These are phyloP conservation scores for Chytriomyces confervae DNA, from an alignment of 192 early-diverging fungal genomes.

Conservation along the genomic window DNA sequence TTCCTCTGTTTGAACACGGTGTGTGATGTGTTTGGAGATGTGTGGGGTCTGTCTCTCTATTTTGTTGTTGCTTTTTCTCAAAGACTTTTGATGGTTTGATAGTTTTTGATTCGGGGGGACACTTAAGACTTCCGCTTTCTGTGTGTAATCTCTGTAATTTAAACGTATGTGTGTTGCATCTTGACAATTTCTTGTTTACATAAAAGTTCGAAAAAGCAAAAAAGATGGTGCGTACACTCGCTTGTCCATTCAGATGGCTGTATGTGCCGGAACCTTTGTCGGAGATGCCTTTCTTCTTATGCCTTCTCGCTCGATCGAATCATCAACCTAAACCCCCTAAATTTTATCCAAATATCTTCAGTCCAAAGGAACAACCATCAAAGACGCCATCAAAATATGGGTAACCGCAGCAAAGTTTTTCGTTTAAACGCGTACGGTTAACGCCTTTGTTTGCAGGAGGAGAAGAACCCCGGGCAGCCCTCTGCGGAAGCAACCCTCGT, in stretches of 20 bases:
- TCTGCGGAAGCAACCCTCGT: slow-evolving; percentile 50
- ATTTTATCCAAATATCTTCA: not conserved
- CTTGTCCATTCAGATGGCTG: too few species aligned
- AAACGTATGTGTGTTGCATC: not conserved
- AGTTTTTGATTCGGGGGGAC: not conserved
- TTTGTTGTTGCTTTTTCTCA: slow-evolving; percentile 1
- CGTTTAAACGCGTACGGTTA: too few species aligned
- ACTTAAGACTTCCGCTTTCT: not conserved
- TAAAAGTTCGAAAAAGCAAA: too few species aligned
- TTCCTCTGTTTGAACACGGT: not conserved
- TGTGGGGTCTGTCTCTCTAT: not conserved
- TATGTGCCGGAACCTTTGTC: too few species aligned
- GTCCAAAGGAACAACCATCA: slow-evolving; percentile 52
- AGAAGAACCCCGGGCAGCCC: slow-evolving; percentile 42
- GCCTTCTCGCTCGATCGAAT: too few species aligned
- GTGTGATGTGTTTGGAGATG: slow-evolving; percentile 12
- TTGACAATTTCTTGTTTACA: too few species aligned
- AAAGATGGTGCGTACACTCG: too few species aligned
- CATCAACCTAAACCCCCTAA: too few species aligned
- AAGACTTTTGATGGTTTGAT: not conserved
- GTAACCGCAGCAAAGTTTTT: not conserved
- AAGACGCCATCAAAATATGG: slow-evolving; percentile 57
- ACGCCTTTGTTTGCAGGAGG: slow-evolving; percentile 33
- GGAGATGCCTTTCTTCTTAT: not conserved
- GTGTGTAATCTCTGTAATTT: not conserved